These are phyloP conservation scores for Botryotinia calthae DNA, from an alignment of 2,329 filamentous ascomycete genomes.

Conservation along the genomic window DNA sequence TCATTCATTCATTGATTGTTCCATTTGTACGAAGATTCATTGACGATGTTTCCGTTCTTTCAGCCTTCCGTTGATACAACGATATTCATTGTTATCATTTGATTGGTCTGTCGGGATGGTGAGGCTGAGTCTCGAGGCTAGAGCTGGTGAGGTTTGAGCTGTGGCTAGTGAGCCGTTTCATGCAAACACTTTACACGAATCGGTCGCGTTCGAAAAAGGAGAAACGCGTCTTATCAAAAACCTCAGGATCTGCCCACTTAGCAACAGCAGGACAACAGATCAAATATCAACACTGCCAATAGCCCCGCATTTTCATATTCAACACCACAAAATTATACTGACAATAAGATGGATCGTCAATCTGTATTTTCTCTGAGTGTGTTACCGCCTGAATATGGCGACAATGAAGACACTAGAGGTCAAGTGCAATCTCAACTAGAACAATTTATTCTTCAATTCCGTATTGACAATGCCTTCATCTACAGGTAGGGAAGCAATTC, in stretches of 20 bases:
- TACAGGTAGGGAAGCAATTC: conserved; percentile 66
- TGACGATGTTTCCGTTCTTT: conserved; percentile 20
- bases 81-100: neutral
- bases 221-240: conserved; percentile 20
- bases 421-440: conserved; percentile 78
- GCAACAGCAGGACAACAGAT: conserved; percentile 16
- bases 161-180: neutral
- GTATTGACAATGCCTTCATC: conserved; percentile 90
- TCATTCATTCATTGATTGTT: conserved; percentile 10
- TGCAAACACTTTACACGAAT: conserved; percentile 25
- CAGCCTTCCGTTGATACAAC: conserved; percentile 19
- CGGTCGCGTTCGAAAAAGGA: conserved; percentile 21
- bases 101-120: neutral
- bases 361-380: conserved; percentile 84
- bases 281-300: neutral
- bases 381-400: conserved; percentile 65
- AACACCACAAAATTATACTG: conserved; percentile 6
- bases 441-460: conserved; percentile 89
- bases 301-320: conserved; percentile 8
- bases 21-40: neutral
- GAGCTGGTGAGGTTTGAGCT: neutral
- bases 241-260: conserved; percentile 11
- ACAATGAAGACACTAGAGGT: conserved; percentile 61
- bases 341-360: conserved; percentile 71
- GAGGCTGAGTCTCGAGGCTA: conserved; percentile 18